Base-by-base conservation (phyloP, 116 monocot species). In the Trichopus zeylanicus region DNA sequence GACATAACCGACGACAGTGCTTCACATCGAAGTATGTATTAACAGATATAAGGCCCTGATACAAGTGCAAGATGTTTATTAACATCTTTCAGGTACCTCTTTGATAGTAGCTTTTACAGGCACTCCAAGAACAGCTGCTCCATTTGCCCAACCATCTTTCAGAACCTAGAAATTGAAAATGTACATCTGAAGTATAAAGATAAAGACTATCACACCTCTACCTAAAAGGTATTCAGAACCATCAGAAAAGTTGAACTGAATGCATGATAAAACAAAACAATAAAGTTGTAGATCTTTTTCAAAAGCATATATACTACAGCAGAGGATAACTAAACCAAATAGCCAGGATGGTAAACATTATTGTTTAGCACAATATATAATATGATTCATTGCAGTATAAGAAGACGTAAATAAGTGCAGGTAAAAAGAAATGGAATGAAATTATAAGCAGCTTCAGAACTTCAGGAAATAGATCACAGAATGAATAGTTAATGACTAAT, bases 51-150 rank as follows among this genome's bases (percentile, higher is more conserved):
- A n/a, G n/a, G n/a, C n/a, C n/a, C n/a, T n/a, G n/a, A n/a, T n/a
- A n/a, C n/a, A 51, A 26, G 25, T 26, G n/a, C n/a, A 51, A 26
- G 25, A 33, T 48, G 35, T 20, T 63, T 31, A 7, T 19, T 15
- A 35, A 34, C 32, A 9, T 27, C 33, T 55, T 61, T 29, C 16
- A 56, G 42, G 27, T 53, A 98, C 97, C 87, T 98, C 91, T 67
- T 98, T 98, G 63, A 98, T 91, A 11, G 97, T 91, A 60, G 97
- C 97, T 77, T 98, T 98, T 49, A 75, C 82, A 55, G 91, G 97
- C 70, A 98, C 97, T 47, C 91, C 97, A 71, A 98, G 97, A 75
- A 98, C 97, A 78, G 97, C 87, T 52, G 91, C 97, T 31, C 97
- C 97, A 64, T 88, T 73, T 53, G 78, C 60, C 70, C 68, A 75